These are phyloP conservation scores for Chaetomium tenue DNA, from an alignment of 495 filamentous ascomycete species.

Conservation along the genomic window DNA sequence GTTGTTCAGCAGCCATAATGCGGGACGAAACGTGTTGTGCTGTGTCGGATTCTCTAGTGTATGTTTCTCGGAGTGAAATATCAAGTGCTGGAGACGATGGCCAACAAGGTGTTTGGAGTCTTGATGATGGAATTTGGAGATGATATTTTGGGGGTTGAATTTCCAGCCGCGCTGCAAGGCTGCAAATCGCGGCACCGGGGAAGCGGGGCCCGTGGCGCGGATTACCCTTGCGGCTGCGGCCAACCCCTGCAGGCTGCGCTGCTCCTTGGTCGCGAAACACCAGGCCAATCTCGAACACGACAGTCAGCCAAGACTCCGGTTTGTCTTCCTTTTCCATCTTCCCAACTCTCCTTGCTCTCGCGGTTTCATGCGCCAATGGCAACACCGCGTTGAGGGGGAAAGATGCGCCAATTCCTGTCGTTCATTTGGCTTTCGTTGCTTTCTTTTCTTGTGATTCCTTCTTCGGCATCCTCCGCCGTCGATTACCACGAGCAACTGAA, in stretches of 20 bases:
- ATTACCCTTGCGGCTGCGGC: too few species aligned
- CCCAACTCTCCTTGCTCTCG: constrained; percentile 8
- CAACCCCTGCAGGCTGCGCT: too few species aligned
- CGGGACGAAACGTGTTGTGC: background rate
- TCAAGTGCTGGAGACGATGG: background rate
- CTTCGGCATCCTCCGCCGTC: constrained; percentile 37
- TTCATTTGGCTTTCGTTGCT: constrained; percentile 27
- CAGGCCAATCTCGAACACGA: background rate
- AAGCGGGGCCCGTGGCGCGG: constrained; percentile 20
- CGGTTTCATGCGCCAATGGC: constrained; percentile 32
- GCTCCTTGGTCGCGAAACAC: too few species aligned
- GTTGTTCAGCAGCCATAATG: constrained; percentile 89
- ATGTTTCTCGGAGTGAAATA: background rate
- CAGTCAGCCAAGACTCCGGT: background rate
- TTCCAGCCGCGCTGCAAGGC: constrained; percentile 36
- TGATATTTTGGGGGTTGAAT: constrained; percentile 6
- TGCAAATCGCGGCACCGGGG: constrained; percentile 19
- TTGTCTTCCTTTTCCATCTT: background rate
- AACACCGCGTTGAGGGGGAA: constrained; percentile 29
- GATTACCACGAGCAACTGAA: constrained; percentile 82
- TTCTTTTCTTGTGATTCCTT: constrained; percentile 30
- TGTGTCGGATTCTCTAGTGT: background rate
- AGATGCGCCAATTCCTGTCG: constrained; percentile 36
- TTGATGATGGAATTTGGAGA: constrained; percentile 3
- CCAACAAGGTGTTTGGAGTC: background rate